A percentile compares a stretch with the other conserved stretches of the same genome.
phyloP scores from a whole-genome alignment of 1,139 yeast species.

The Debaryomycetaceae sp. region DNA sequence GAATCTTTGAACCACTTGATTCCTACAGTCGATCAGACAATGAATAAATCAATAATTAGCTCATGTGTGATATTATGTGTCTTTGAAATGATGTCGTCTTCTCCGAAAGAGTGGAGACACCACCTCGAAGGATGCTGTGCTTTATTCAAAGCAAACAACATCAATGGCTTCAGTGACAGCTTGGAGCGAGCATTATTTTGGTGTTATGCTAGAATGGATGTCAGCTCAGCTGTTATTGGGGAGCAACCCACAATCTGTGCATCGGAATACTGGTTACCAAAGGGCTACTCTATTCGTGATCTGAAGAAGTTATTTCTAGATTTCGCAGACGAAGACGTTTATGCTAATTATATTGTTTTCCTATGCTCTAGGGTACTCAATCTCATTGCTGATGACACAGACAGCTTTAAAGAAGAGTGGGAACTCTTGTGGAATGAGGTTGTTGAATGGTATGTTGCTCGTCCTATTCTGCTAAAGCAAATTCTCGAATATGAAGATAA shows the following conservation, averaged over 20 bases:
- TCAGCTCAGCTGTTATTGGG: slow-evolving; percentile 31
- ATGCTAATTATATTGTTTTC: slow-evolving; percentile 37
- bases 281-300: slow-evolving; percentile 15
- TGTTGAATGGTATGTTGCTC: slow-evolving; percentile 27
- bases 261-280: slow-evolving; percentile 30
- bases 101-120: slow-evolving; percentile 31
- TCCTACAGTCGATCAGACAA: slow-evolving; percentile 23
- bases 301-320: slow-evolving; percentile 18
- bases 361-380: slow-evolving; percentile 32
- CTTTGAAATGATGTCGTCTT: slow-evolving; percentile 30
- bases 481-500: slow-evolving; percentile 20
- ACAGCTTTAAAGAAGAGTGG: slow-evolving; percentile 32
- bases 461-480: slow-evolving; percentile 29
- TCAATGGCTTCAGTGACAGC: slow-evolving; percentile 30
- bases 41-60: slow-evolving; percentile 17
- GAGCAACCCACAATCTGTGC: slow-evolving; percentile 31
- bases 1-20: slow-evolving; percentile 21
- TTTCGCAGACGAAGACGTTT: slow-evolving; percentile 28
- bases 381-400: slow-evolving; percentile 16
- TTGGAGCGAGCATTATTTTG: slow-evolving; percentile 32
- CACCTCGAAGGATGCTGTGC: slow-evolving; percentile 37
- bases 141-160: slow-evolving; percentile 29
- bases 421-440: slow-evolving; percentile 30
- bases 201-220: slow-evolving; percentile 38
- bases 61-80: slow-evolving; percentile 31